These are phyloP conservation scores for Pyrus bretschneideri DNA, from an alignment of 306 rosid genomes.

Conservation along the genomic window DNA sequence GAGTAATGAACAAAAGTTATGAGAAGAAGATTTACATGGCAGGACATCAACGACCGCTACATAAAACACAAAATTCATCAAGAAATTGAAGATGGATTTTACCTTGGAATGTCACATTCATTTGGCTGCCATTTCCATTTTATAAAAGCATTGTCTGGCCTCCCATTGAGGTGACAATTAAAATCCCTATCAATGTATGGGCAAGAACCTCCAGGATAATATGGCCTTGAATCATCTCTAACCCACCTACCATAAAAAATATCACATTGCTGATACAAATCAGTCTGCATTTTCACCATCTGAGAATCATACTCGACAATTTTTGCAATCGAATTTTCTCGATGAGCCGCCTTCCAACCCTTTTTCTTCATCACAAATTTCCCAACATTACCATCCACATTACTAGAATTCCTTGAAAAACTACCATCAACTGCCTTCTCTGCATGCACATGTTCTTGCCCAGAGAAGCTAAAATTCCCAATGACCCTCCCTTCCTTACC, in stretches of 20 bases:
- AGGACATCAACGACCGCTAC: not conserved
- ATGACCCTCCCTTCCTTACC: slow-evolving; percentile 13
- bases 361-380: not conserved
- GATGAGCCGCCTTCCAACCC: not conserved
- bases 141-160: slow-evolving; percentile 65
- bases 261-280: slow-evolving; percentile 45
- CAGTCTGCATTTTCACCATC: slow-evolving; percentile 7
- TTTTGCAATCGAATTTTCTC: slow-evolving; percentile 14
- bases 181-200: slow-evolving; percentile 70
- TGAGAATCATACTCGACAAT: slow-evolving; percentile 8
- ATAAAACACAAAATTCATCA: not conserved
- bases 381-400: not conserved
- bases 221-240: slow-evolving; percentile 79
- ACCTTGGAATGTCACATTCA: slow-evolving; percentile 84
- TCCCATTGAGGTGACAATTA: slow-evolving; percentile 69
- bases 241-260: slow-evolving; percentile 77
- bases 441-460: not conserved
- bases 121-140: slow-evolving; percentile 96
- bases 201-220: slow-evolving; percentile 77
- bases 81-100: slow-evolving; percentile 5
- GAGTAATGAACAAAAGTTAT: slow-evolving; percentile 11
- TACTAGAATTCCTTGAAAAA: slow-evolving; percentile 15
- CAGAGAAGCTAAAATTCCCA: slow-evolving; percentile 20
- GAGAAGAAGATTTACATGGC: not conserved
- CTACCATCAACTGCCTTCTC: not conserved